Base-by-base conservation (phyloP, 2,329 filamentous ascomycete genomes). In the Aureobasidium sp. region DNA sequence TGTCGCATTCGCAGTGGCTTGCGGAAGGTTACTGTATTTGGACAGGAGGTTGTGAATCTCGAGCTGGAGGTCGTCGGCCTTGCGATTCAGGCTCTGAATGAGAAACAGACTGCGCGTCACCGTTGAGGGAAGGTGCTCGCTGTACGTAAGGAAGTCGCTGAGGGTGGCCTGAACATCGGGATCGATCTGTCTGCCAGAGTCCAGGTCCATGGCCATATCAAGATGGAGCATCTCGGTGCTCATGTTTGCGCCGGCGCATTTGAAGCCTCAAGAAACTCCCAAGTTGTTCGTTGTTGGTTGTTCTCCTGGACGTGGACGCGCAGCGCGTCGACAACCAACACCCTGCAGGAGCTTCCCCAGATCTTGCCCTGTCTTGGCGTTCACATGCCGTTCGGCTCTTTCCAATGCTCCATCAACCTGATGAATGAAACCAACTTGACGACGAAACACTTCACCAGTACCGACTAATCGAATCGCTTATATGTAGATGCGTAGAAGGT, bases 71-170 rank as follows among this genome's bases (percentile, higher is more conserved):
- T 74, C 70, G 64, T 74, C 69, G 63, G 79, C 79, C 57, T 73
- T 73, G 39, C 70, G 67, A 64, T 81, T 77, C 65, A 81, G 78
- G 64, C 81, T 75, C 65, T 79, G 78, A 68, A 87, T 85, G 63
- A 87, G 77, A 57, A 81, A 84, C 60, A 87, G 75, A 65, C 84
- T 86, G 68, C 85, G 84, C 63, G 82, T 79, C 27, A 87, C 76
- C 70, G 87, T 84, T 10, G 84, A 83, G 37, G 85, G 85, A 63
- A 86, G 85, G 77, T 85, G 86, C 74, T 87, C 85, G 65, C 85
- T 87, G 74, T 87, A 87, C 72, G 87, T 84, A 63, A 87, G 82
- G 72, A 85, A 87, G 72, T 87, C 85, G 66, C 84, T 86, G 50
- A 87, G 82, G 70, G 84, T 86, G 37, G 84, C 82, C 70, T 87